Base-by-base conservation (phyloP, 75 land plant species). In the Adiantum capillusveneris region DNA sequence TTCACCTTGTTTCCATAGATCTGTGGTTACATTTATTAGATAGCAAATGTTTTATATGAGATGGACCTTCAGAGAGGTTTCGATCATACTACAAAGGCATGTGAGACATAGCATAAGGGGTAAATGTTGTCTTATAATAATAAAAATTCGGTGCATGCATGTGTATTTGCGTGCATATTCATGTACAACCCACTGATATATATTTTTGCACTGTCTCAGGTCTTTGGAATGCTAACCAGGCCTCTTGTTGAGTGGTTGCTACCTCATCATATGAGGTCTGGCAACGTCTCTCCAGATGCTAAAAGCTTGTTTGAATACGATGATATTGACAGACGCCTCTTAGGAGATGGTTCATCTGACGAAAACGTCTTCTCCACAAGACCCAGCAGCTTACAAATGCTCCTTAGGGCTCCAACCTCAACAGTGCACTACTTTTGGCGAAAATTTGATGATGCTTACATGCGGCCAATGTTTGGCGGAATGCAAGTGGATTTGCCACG, bases 381-480 rank as follows among this genome's bases (percentile, higher is more conserved):
- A 19, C 70, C 66, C 51, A 79, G 77, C 44, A 83, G 82, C 52
- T 57, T 86, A 41, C 65, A 75, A 0, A 59, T 82, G 74, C 72
- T 82, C 13, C 45, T 83, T 11, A 71, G 73, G 22, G 68, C 81
- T 37, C 86, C 86, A 13, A 82, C 72, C 6, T 73, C 68, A 57
- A 79, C 86, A 22, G 69, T 83, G 13, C 86, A 86, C 56, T 64
- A 31, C 57, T 71, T 70, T 54, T 86, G 86, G 90, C 74, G 90
- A 48, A 79, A 57, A 34, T 86, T 83, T 34, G 90, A 86, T 58
- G 75, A 86, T 62, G 34, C 71, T 0, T 86, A 79, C 56, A 86
- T 86, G 90, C 69, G 90, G 37, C 90, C 90, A 6, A 27, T 80
- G 3, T 86, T 86, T 64, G 90, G 90, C 7, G 90, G 90, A 18